Percentiles rank a stretch among this genome's conserved stretches.
Evolutionary conservation across 768 basidiomycete genomes (phyloP).

Genomic region (Amanita muscaria): DNA sequence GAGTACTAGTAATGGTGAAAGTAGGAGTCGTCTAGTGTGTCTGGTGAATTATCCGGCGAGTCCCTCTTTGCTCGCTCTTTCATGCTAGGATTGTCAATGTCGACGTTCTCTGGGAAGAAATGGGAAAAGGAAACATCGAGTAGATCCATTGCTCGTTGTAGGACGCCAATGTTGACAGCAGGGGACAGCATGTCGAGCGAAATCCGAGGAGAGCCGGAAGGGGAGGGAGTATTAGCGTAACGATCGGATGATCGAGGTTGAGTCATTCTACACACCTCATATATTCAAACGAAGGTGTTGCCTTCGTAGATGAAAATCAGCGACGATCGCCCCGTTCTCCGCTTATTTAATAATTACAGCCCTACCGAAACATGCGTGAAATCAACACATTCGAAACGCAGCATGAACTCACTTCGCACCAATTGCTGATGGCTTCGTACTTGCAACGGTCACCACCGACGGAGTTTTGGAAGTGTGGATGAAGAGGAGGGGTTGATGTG

Average conservation of each 20-base stretch:
- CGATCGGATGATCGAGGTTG: too few species aligned
- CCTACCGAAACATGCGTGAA: too few species aligned
- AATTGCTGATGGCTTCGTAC: conserved; percentile 6
- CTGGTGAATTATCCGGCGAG: conserved; percentile 37
- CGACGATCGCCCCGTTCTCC: too few species aligned
- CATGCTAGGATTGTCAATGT: conserved; percentile 57
- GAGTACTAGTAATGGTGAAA: conserved; percentile 71
- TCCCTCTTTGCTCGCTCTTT: conserved; percentile 43
- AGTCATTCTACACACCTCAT: too few species aligned
- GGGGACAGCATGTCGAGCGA: too few species aligned
- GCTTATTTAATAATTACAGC: too few species aligned
- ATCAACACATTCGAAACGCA: too few species aligned
- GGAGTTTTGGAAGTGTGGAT: not conserved
- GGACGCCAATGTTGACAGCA: conserved; percentile 37
- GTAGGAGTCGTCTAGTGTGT: conserved; percentile 68
- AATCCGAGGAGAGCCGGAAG: too few species aligned
- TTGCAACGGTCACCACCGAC: conserved; percentile 1
- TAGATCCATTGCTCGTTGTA: conserved; percentile 59
- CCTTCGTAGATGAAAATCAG: too few species aligned
- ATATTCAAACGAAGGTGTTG: too few species aligned
- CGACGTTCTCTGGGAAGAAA: conserved; percentile 58
- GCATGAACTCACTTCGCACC: conserved; percentile 11
- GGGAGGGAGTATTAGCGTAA: too few species aligned
- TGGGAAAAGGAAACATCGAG: conserved; percentile 49
- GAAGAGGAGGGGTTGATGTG: conserved; percentile 1